A percentile compares a stretch with the other conserved stretches of the same genome.
Evolutionary conservation across 495 filamentous ascomycete genomes (phyloP).

Genomic region (Hypoxylon trugodes): DNA sequence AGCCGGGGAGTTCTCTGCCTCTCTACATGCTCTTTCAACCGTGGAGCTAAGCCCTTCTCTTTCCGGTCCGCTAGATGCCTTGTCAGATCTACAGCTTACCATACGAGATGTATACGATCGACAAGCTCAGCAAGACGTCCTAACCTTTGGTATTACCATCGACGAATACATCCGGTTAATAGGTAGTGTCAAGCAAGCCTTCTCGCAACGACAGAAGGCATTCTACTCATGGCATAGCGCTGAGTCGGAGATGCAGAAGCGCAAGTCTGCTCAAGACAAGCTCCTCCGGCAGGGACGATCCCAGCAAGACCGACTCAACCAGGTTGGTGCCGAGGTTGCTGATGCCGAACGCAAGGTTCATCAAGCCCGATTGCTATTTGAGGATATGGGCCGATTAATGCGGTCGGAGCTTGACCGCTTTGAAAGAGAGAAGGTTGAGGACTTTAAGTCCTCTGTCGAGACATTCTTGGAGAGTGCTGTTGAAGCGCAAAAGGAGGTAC

Average conservation of each 20-base stretch:
- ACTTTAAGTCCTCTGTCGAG: constrained; percentile 98
- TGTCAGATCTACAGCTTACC: constrained; percentile 91
- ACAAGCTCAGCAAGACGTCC: constrained; percentile 95
- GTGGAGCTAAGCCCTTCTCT: constrained; percentile 91
- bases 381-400: constrained; percentile 97
- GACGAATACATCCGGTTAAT: constrained; percentile 98
- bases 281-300: constrained; percentile 89
- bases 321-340: constrained; percentile 87
- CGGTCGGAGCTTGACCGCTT: constrained; percentile 89
- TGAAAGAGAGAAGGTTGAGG: constrained; percentile 97
- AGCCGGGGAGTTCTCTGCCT: constrained; percentile 89
- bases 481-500: constrained; percentile 97
- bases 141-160: constrained; percentile 95
- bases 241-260: constrained; percentile 87
- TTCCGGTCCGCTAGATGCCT: constrained; percentile 84
- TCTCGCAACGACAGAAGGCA: constrained; percentile 90
- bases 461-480: constrained; percentile 96
- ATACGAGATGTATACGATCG: constrained; percentile 95
- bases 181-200: constrained; percentile 89
- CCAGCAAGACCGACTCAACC: constrained; percentile 93
- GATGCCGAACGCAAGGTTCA: constrained; percentile 96
- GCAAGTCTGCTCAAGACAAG: constrained; percentile 87
- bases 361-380: constrained; percentile 86
- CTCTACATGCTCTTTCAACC: constrained; percentile 85
- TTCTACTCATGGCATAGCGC: constrained; percentile 92